phyloP scores from a whole-genome alignment of 805 yeast species.

The Metschnikowia continentalis region DNA sequence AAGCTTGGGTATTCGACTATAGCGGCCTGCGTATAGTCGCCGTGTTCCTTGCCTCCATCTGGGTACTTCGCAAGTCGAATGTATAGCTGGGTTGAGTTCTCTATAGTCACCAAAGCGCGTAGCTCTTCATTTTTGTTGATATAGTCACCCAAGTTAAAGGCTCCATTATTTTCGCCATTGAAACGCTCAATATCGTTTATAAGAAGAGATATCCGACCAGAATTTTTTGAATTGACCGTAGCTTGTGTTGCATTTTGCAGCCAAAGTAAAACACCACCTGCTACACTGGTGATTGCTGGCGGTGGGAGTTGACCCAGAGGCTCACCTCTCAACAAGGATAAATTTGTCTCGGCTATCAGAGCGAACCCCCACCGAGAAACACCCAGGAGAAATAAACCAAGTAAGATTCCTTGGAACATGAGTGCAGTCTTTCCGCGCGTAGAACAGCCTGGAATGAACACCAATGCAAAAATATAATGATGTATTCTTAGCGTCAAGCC shows the following conservation, averaged over 20 bases:
- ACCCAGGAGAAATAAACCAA: conserved; percentile 81
- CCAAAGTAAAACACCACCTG: conserved; percentile 40
- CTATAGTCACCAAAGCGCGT: conserved; percentile 16
- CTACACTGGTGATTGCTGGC: conserved; percentile 41
- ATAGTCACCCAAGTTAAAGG: conserved; percentile 34
- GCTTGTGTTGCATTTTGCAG: conserved; percentile 3
- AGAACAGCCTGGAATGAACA: conserved; percentile 79
- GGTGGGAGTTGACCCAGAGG: conserved; percentile 56
- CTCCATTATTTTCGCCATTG: conserved; percentile 44
- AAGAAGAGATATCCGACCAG: conserved; percentile 53
- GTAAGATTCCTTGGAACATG: conserved; percentile 75
- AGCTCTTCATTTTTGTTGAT: conserved; percentile 22
- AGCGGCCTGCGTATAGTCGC: conserved; percentile 70
- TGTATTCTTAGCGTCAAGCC: conserved; percentile 75
- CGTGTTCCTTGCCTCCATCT: conserved; percentile 31
- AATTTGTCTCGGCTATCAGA: conserved; percentile 74
- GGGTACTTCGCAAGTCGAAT: conserved; percentile 55
- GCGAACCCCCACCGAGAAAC: conserved; percentile 93
- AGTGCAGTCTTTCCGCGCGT: conserved; percentile 69
- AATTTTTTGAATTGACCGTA: conserved; percentile 8
- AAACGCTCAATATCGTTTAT: conserved; percentile 78
- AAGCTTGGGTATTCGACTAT: conserved; percentile 58
- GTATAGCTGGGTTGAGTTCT: conserved; percentile 38
- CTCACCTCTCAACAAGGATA: conserved; percentile 66
- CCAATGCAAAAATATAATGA: conserved; percentile 70